Evolutionary conservation across 805 yeast genomes (phyloP), one percentile per base, ranked within the genome.

Genomic region (Ogataea salicorniae): DNA sequence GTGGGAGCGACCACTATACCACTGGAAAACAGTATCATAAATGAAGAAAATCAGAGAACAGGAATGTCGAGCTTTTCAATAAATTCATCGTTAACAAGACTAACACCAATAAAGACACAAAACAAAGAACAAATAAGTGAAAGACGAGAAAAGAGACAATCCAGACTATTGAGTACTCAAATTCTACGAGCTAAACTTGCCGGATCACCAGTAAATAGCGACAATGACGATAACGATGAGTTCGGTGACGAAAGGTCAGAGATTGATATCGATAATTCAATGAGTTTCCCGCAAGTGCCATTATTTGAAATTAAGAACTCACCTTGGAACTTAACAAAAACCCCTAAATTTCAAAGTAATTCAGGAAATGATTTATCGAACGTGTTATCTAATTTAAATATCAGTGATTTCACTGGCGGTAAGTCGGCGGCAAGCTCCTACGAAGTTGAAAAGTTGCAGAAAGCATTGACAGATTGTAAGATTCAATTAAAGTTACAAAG

Each of bases 391-490:
- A 31, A 11, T 5, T 17, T 29, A 18, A 40, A 18, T 17, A 11
- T 29, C 17, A 35, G 33, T 31, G 34, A 39, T 14, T 23, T 39
- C 16, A 31, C 41, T 5, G 23, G 23, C 8, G 39, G 26, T 6
- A 52, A 41, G 26, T 55, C 59, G 5, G 52, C 49, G 4, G 47
- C 49, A 2, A 48, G 37, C 4, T 47, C 45, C 18, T 46, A 51
- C 15, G 68, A 66, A 23, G 48, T 63, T 7, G 64, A 57, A 31
- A 50, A 46, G 6, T 45, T 68, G 22, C 60, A 63, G 34, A 61
- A 59, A 45, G 63, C 67, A 35, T 51, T 67, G 16, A 66, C 64
- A 1, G 63, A 67, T 47, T 66, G 64, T 46, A 65, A 61, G 49
- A 58, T 68, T 23, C 71, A 68, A 46, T 43, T 68, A 23, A 55